Base-by-base conservation (phyloP, 768 basidiomycete genomes). In the Collybia nuda region DNA sequence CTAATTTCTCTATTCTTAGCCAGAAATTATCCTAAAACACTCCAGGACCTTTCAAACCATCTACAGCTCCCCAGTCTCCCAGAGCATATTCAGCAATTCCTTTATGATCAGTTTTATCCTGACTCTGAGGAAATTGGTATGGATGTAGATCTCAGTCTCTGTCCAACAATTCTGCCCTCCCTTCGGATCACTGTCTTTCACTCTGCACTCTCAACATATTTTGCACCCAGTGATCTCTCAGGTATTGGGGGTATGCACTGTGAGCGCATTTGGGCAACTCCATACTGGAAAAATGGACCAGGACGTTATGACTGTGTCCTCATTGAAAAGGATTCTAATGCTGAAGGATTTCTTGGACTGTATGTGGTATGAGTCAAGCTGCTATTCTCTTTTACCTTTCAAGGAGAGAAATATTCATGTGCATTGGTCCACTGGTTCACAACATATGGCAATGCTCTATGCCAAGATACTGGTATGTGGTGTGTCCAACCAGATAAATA, bases 291-390 rank as follows among this genome's bases (percentile, higher is more conserved):
- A 19, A 53, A 54, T 1, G 51, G 52, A 2, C 55, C 56, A 3
- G 37, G 58, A 15, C 55, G 63, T 2, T 65, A 60, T 49, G 68
- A 72, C 46, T 65, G 61, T 46, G 55, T 63, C 17, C 62, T 65
- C 19, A 50, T 67, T 22, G 54, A 50, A 2, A 44, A 49, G n/a
- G 52, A 62, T 41, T 37, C 56, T 11, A 50, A 56, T 17, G 23
- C 50, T 19, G 51, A 54, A 15, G 65, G 68, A 0, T 59, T 68
- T 40, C 40, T 24, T 14, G 60, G 60, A 3, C 51, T 67, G 37
- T 44, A 55, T 23, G 56, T 62, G 24, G 66, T 52, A 3, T 53
- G 54, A 8, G 60, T 69, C 1, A 41, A 42, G 12, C 59, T 67
- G 3, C 62, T 69, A 19, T 61, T 70, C 24, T 66, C 65, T 7